Evolutionary conservation across 2,329 filamentous ascomycete species (phyloP).

Genomic region (Fusarium heterosporum): DNA sequence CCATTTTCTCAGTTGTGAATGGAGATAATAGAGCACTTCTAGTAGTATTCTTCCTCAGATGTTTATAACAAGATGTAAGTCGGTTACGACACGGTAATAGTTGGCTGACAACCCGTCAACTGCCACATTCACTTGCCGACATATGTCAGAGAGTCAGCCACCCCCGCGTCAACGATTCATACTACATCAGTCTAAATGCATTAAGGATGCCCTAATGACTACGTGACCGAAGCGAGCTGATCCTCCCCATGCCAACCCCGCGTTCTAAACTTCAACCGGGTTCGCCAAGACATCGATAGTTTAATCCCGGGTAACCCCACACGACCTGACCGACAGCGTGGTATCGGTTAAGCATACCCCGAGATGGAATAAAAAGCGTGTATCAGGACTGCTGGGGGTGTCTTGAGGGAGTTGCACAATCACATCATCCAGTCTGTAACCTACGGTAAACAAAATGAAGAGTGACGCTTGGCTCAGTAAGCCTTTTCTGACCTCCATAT

Average conservation of each 20-base stretch:
- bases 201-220: slow-evolving; percentile 21
- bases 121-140: neutral
- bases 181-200: neutral
- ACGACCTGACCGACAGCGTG: neutral
- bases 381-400: neutral
- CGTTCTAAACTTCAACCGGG: slow-evolving; percentile 31
- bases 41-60: neutral
- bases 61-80: neutral
- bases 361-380: slow-evolving; percentile 21
- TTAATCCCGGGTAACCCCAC: slow-evolving; percentile 26
- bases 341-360: slow-evolving; percentile 36
- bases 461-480: slow-evolving; percentile 52
- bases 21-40: too few relatives aligned
- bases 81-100: slow-evolving; percentile 7
- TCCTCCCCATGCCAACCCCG: slow-evolving; percentile 25
- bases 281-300: slow-evolving; percentile 1
- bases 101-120: neutral
- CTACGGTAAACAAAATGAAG: slow-evolving; percentile 35
- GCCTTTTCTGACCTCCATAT: slow-evolving; percentile 54
- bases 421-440: neutral
- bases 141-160: slow-evolving; percentile 24
- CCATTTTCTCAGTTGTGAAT: slow-evolving; percentile 2
- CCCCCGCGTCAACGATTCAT: slow-evolving; percentile 29
- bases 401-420: neutral
- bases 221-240: slow-evolving; percentile 12